A percentile compares a stretch with the other conserved stretches of the same genome.
Conservation (phyloP, 768 basidiomycete species). For the Pulveroboletus sp. region DNA sequence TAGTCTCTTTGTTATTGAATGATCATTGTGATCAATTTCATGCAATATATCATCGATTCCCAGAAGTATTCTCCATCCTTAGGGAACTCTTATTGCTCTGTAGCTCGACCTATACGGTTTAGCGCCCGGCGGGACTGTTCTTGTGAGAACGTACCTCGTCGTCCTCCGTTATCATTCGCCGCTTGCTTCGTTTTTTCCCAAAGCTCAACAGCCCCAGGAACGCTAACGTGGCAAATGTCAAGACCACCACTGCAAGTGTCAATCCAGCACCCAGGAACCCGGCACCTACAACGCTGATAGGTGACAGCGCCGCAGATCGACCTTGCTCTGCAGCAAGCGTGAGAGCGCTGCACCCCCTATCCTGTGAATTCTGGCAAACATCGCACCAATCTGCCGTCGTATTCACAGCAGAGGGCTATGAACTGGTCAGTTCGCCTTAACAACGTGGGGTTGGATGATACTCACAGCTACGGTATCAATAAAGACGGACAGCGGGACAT, state of each 20-base stretch:
- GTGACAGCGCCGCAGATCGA: conserved; percentile 32
- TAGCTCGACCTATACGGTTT: conserved; percentile 21
- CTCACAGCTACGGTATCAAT: conserved; percentile 40
- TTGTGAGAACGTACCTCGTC: conserved; percentile 18
- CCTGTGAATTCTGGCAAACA: conserved; percentile 53
- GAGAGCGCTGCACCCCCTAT: conserved; percentile 56
- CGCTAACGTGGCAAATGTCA: conserved; percentile 37
- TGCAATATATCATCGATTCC: neutral
- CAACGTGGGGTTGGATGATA: neutral
- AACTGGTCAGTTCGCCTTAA: neutral
- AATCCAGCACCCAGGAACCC: conserved; percentile 66
- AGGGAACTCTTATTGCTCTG: conserved; percentile 12
- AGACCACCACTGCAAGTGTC: conserved; percentile 40
- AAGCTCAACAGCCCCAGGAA: conserved; percentile 40
- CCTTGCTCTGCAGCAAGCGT: conserved; percentile 29
- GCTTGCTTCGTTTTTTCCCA: conserved; percentile 13
- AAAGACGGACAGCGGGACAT: conserved; percentile 55
- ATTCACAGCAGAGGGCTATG: conserved; percentile 48
- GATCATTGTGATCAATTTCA: neutral
- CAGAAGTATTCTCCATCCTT: neutral
- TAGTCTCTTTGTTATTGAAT: neutral
- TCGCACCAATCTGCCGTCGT: conserved; percentile 58
- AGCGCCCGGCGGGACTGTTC: neutral
- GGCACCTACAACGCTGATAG: conserved; percentile 56
- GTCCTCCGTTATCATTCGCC: neutral